Conservation (phyloP, 2,329 filamentous ascomycete genomes). For the Cryphonectria nitschkei region DNA sequence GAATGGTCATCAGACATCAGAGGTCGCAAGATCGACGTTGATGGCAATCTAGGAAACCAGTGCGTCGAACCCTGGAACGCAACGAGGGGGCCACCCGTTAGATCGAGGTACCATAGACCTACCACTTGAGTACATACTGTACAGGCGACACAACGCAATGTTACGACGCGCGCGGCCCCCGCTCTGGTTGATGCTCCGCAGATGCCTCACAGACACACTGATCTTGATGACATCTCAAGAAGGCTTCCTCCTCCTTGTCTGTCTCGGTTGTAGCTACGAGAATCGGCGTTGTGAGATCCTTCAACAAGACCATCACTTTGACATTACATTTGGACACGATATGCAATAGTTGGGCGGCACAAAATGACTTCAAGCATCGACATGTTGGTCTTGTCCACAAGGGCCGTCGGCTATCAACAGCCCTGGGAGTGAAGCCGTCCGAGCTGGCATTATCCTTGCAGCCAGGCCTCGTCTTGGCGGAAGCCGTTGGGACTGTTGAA, state of each 20-base stretch:
- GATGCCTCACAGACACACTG: conserved; percentile 3
- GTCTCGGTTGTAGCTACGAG: neutral
- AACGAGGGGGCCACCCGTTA: conserved; percentile 1
- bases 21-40: conserved; percentile 20
- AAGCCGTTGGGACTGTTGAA: conserved; percentile 18
- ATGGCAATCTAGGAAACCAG: conserved; percentile 24
- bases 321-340: neutral
- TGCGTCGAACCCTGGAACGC: conserved; percentile 24
- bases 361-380: neutral
- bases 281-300: neutral
- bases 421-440: neutral
- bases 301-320: neutral
- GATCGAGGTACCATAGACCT: neutral
- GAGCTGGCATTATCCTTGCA: conserved; percentile 23
- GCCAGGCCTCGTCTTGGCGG: neutral
- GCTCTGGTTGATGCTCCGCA: conserved; percentile 3
- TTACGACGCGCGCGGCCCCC: conserved; percentile 2
- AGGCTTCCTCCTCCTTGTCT: neutral
- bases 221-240: neutral
- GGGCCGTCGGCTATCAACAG: neutral
- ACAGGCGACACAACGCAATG: conserved; percentile 6
- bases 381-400: neutral
- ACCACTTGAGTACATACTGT: too few species aligned
- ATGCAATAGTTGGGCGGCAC: neutral
- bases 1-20: conserved; percentile 14